Base-by-base conservation (phyloP, 352 stramenopile genomes). In the Phytopythium kandeliae region DNA sequence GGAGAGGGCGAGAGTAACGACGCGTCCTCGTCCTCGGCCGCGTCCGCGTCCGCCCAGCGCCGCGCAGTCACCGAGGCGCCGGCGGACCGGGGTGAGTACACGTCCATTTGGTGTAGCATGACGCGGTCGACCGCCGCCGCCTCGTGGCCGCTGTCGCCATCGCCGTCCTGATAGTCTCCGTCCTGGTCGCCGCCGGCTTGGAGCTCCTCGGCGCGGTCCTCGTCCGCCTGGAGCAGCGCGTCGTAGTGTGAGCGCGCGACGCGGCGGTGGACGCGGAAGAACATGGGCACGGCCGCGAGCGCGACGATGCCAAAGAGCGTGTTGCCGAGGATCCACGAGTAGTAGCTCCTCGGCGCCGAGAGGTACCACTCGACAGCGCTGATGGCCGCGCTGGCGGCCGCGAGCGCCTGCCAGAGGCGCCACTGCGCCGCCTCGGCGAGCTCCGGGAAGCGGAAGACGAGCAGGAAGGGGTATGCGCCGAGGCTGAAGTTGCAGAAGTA, bases 251-350 rank as follows among this genome's bases (percentile, higher is more conserved):
- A 81, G 12, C 73, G 58, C 6, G 67, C 65, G 4, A 74, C 60
- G 19, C 79, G 71, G 5, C 52, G 63, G 54, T 91, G 83, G 36
- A 72, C 56, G 46, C 67, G 75, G 54, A 92, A 91, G 55, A 85
- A 89, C 10, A 82, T 64, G 17, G 83, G 83, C 35, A 94, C 63
- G 3, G 73, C 78, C 5, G 74, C 65, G 10, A 91, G 35, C 24
- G 73, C 72, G 38, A 89, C 61, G 46, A 85, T 68, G 4, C 83
- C 83, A 62, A 91, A 94, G 12, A 92, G 56, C 17, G 79, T 89
- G 52, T 92, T 92, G 40, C 77, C 83, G 6, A 87, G 64, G 48
- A 92, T 78, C 83, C 83, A 93, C 48, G 78, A 80, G 36, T 71
- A 67, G 9, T 60, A 62, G 26, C 73, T 83, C 16, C 57, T 62